These are phyloP conservation scores for Fusarium hainanense DNA, from an alignment of 2,329 filamentous ascomycete species.

Conservation along the genomic window DNA sequence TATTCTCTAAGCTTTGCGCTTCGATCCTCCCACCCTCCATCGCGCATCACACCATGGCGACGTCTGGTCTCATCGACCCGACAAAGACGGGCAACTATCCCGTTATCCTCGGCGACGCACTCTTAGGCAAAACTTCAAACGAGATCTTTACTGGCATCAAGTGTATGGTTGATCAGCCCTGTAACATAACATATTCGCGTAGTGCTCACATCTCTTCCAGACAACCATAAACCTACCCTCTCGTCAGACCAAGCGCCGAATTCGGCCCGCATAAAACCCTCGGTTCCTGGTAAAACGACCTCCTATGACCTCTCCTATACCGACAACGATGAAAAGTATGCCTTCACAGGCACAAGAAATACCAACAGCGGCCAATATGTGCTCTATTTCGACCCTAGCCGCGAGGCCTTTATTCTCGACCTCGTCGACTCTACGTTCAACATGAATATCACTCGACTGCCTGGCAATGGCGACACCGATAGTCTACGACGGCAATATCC, in stretches of 20 bases:
- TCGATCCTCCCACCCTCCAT: neutral
- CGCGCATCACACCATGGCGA: constrained; percentile 36
- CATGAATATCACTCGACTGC: constrained; percentile 83
- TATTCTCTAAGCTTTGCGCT: neutral
- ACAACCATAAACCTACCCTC: constrained; percentile 70
- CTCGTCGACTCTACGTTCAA: constrained; percentile 83
- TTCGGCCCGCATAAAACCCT: constrained; percentile 63
- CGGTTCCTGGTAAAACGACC: constrained; percentile 59
- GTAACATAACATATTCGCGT: neutral
- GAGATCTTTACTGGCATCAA: constrained; percentile 70
- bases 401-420: constrained; percentile 84
- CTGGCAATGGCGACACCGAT: constrained; percentile 70
- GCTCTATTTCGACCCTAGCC: constrained; percentile 79
- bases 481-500: constrained; percentile 74
- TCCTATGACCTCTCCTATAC: constrained; percentile 68
- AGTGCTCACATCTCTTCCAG: constrained; percentile 51
- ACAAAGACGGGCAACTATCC: constrained; percentile 71
- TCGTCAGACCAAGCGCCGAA: constrained; percentile 61
- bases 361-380: constrained; percentile 69
- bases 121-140: constrained; percentile 66
- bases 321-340: constrained; percentile 67
- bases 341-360: constrained; percentile 69
- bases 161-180: constrained; percentile 61
- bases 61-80: constrained; percentile 63
- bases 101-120: constrained; percentile 70